These are phyloP conservation scores for Metschnikowia hibisci DNA, from an alignment of 805 yeast genomes.

Conservation along the genomic window DNA sequence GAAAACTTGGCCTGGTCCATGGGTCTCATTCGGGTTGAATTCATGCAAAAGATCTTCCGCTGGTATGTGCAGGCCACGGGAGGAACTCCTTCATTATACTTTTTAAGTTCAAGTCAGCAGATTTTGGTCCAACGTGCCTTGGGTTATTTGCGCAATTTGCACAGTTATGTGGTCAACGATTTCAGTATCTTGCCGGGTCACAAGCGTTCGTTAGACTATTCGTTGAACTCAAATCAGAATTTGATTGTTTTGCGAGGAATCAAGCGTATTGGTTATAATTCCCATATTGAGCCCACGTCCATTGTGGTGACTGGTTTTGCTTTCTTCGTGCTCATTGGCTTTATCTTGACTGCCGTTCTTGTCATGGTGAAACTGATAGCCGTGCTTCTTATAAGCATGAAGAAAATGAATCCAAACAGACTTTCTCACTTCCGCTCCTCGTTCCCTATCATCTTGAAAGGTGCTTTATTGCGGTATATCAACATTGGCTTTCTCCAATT, in stretches of 20 bases:
- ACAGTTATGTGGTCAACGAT: slow-evolving; percentile 17
- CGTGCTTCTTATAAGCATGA: slow-evolving; percentile 44
- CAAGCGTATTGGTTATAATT: slow-evolving; percentile 71
- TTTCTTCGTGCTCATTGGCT: slow-evolving; percentile 74
- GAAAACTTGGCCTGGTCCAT: slow-evolving; percentile 93
- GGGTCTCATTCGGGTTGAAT: slow-evolving; percentile 74
- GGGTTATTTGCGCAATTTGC: slow-evolving; percentile 26
- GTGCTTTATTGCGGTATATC: slow-evolving; percentile 72
- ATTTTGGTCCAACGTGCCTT: slow-evolving; percentile 72
- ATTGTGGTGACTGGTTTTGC: slow-evolving; percentile 86
- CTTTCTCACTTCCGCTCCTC: slow-evolving; percentile 48
- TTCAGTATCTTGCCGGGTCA: slow-evolving; percentile 8
- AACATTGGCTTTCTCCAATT: slow-evolving; percentile 85
- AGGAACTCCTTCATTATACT: slow-evolving; percentile 70
- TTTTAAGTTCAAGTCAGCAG: slow-evolving; percentile 57
- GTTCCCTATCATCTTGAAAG: slow-evolving; percentile 65
- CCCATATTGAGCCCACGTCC: slow-evolving; percentile 77
- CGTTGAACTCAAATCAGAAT: slow-evolving; percentile 48
- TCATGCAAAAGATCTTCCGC: slow-evolving; percentile 81
- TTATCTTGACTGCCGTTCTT: slow-evolving; percentile 61
- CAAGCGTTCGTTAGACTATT: slow-evolving; percentile 31
- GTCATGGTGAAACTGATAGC: slow-evolving; percentile 50
- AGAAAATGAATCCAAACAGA: slow-evolving; percentile 48
- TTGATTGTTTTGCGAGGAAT: slow-evolving; percentile 81
- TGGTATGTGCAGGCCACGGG: slow-evolving; percentile 90